phyloP scores from a whole-genome alignment of 495 filamentous ascomycete species.

The Endocarpon pusillum region DNA sequence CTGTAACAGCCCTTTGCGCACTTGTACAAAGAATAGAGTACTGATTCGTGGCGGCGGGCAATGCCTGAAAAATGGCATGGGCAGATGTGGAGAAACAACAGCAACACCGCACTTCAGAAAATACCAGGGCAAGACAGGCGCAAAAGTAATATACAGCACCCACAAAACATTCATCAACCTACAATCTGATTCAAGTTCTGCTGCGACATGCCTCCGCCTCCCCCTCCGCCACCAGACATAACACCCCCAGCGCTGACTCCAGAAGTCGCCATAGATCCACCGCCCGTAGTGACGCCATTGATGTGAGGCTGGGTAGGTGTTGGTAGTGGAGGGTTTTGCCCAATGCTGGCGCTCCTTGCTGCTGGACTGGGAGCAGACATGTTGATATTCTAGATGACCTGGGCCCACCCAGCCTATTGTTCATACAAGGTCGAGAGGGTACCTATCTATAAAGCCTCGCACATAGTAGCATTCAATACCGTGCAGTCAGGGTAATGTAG shows the following conservation, averaged over 20 bases:
- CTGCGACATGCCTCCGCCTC: conserved; percentile 41
- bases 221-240: conserved; percentile 22
- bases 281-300: conserved; percentile 20
- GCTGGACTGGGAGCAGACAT: conserved; percentile 33
- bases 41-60: too few species aligned
- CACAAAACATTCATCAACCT: too few species aligned
- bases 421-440: not conserved
- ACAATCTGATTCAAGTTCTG: conserved; percentile 95
- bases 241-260: too few species aligned
- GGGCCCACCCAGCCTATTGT: conserved; percentile 1
- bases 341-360: conserved; percentile 35
- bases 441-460: too few species aligned
- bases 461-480: too few species aligned
- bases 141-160: not conserved
- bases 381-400: not conserved
- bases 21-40: too few species aligned
- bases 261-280: conserved; percentile 15
- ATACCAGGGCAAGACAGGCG: not conserved
- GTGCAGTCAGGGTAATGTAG: not conserved
- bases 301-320: conserved; percentile 34
- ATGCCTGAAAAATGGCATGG: conserved; percentile 4
- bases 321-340: conserved; percentile 30
- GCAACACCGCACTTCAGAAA: not conserved
- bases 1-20: too few species aligned
- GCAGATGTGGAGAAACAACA: not conserved